Conservation (phyloP, 140 eudicot species). For the Senecio squalidus region DNA sequence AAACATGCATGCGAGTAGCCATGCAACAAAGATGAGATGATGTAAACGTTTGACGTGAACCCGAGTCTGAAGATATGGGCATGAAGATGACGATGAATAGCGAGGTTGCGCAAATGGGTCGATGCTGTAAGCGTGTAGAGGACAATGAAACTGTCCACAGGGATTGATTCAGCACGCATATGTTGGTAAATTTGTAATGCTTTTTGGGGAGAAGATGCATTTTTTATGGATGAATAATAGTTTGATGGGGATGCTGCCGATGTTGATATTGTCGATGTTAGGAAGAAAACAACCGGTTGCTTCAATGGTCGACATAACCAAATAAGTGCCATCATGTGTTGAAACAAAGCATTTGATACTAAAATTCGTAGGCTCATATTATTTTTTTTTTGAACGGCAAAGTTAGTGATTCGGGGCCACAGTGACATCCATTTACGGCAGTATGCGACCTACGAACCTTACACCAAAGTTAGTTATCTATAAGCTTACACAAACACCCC, state of each 20-base stretch:
- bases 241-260: conserved; percentile 15
- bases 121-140: conserved; percentile 47
- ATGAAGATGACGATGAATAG: conserved; percentile 42
- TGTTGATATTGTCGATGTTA: neutral
- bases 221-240: conserved; percentile 39
- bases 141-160: conserved; percentile 37
- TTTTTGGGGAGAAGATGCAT: conserved; percentile 39
- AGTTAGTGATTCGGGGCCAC: too few species aligned
- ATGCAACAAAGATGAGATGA: conserved; percentile 43
- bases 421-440: too few species aligned
- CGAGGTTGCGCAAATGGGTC: conserved; percentile 27
- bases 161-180: conserved; percentile 34
- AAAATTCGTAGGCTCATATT: too few species aligned
- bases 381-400: too few species aligned
- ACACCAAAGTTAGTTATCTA: too few species aligned
- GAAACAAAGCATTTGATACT: too few species aligned
- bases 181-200: conserved; percentile 44
- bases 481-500: too few species aligned
- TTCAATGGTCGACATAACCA: conserved; percentile 12
- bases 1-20: conserved; percentile 26
- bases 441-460: too few species aligned
- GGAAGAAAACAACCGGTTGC: neutral
- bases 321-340: neutral
- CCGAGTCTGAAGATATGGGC: conserved; percentile 52
- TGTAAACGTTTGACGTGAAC: conserved; percentile 37